phyloP scores from a whole-genome alignment of 768 basidiomycete genomes.

The Mycena rebaudengoi region DNA sequence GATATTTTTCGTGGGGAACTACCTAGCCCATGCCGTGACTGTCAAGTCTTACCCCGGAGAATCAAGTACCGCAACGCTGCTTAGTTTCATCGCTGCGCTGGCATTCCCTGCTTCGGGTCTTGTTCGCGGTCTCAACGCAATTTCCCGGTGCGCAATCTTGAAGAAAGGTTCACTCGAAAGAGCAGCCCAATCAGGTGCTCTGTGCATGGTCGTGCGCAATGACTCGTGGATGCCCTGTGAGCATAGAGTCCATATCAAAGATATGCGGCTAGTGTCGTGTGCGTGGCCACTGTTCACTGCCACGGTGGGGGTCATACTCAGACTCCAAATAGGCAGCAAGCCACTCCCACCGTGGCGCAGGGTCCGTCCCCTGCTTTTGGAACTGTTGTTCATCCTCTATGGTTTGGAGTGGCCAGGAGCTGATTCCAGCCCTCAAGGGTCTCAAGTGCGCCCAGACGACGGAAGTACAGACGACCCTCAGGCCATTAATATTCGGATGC shows the following conservation, averaged over 20 bases:
- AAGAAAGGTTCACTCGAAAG: neutral
- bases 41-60: neutral
- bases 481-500: too few species aligned
- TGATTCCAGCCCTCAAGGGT: too few species aligned
- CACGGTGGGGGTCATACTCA: too few species aligned
- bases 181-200: neutral
- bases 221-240: neutral
- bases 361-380: too few species aligned
- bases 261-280: neutral
- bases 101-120: neutral
- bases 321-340: too few species aligned
- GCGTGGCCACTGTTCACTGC: too few species aligned
- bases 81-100: neutral
- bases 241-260: neutral
- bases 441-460: too few species aligned
- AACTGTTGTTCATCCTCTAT: too few species aligned
- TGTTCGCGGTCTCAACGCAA: neutral
- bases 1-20: neutral
- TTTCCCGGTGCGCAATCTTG: neutral
- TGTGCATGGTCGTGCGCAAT: constrained; percentile 1
- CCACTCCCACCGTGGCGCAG: too few species aligned
- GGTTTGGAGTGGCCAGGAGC: too few species aligned
- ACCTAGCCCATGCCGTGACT: neutral
- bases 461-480: too few species aligned
- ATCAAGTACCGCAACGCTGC: neutral